Evolutionary conservation across 1,139 yeast genomes (phyloP), one percentile per base, ranked within the genome.

Genomic region (Kodamaea fungicola): DNA sequence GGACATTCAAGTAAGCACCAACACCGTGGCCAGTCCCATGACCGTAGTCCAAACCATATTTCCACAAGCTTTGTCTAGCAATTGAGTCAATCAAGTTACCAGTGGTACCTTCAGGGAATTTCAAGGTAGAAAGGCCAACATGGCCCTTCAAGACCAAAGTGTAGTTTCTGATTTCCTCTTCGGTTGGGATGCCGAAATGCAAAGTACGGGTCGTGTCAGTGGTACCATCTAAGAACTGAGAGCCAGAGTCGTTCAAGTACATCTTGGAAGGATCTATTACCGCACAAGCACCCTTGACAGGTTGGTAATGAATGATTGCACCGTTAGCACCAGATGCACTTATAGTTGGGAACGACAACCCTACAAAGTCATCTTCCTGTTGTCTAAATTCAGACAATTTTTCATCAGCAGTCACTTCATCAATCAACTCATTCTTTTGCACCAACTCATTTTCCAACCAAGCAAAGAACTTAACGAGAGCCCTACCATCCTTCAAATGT

Each of bases 11-110:
- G 56, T 71, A 92, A 1, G 95, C 73, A 3, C 97, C 98, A 36
- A 94, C 80, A n/a, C 98, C 98, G 60, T 94, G 99, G 2, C 97
- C 94, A 1, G 98, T 94, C 22, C 98, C 97, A 59, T 94, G 99
- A 38, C 84, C 80, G 62, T 92, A 94, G 62, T 94, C 97, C 39
- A 92, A 70, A 1, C 97, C 97, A 37, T 79, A 62, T 28, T 74
- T 64, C 98, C 98, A 92, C 50, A 94, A 69, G 56, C 60, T 77
- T 62, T 90, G 97, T 56, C 99, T 80, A 1, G 98, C 98, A 41
- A 90, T 70, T 2, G 83, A 73, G 57, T 94, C 99, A 40, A 94
- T 76, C 61, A 78, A 77, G 52, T 75, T 78, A 2, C 98, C 98
- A 16, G 87, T 78, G 4, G 95, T 83, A 26, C 89, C 86, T 52